Percentiles rank a stretch among this genome's conserved stretches.
phyloP scores from a whole-genome alignment of 2,329 filamentous ascomycete species.

The Mollisia scopiformis region DNA sequence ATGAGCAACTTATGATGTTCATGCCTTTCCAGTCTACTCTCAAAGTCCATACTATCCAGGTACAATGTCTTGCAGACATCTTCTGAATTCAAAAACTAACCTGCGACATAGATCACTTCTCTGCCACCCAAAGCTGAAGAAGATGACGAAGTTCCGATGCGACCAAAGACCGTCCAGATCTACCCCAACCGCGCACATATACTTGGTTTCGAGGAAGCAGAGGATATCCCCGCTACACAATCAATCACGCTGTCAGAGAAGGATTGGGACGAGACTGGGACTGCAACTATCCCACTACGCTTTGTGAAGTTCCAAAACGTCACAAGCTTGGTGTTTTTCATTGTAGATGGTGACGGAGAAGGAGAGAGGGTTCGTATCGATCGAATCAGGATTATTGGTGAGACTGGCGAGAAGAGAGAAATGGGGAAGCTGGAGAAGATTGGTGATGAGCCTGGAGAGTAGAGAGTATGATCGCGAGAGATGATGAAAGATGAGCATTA shows the following conservation, averaged over 20 bases:
- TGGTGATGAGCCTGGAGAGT: constrained; percentile 64
- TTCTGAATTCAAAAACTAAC: not conserved
- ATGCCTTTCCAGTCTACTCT: constrained; percentile 85
- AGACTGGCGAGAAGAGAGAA: constrained; percentile 87
- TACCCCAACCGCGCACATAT: constrained; percentile 90
- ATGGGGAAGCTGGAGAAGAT: constrained; percentile 97
- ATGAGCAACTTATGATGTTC: constrained; percentile 94
- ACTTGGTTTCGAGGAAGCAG: constrained; percentile 92
- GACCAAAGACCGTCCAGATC: constrained; percentile 81
- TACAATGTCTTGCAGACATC: constrained; percentile 37
- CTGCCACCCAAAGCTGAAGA: constrained; percentile 63
- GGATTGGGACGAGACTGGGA: constrained; percentile 83
- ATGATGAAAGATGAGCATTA: not conserved
- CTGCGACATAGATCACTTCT: constrained; percentile 74
- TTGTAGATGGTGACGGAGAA: constrained; percentile 82
- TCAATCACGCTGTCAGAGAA: constrained; percentile 71
- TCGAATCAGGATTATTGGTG: constrained; percentile 79
- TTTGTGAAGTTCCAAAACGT: constrained; percentile 99
- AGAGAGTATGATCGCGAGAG: not conserved
- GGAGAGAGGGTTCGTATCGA: constrained; percentile 86
- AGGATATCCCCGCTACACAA: constrained; percentile 82
- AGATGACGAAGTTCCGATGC: constrained; percentile 75
- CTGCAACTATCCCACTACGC: constrained; percentile 72
- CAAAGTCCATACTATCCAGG: constrained; percentile 84
- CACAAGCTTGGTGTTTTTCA: constrained; percentile 82